Conservation (phyloP, 176 grass and related monocot genomes). For the Avena sativa region DNA sequence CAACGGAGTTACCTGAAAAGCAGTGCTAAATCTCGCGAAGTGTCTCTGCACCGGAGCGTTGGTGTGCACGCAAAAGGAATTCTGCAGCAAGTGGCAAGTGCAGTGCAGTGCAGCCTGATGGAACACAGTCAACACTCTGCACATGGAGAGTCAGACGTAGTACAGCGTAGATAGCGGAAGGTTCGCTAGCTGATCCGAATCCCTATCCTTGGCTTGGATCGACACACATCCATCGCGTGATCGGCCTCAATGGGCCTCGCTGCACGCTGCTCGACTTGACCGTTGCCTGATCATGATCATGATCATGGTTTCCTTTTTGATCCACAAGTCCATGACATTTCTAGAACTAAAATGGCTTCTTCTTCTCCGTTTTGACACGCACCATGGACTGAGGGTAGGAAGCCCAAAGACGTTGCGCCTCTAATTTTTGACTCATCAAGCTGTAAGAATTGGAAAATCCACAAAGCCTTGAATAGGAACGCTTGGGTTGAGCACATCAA, state of each 20-base stretch:
- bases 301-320: background rate
- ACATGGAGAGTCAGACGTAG: background rate
- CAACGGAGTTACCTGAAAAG: background rate
- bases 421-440: too few relatives aligned
- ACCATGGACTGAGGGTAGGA: too few relatives aligned
- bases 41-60: background rate
- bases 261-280: background rate
- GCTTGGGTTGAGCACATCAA: too few relatives aligned
- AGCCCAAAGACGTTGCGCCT: too few relatives aligned
- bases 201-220: background rate
- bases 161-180: background rate
- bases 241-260: background rate
- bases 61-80: background rate
- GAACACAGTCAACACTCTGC: background rate
- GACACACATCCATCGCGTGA: background rate
- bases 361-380: too few relatives aligned
- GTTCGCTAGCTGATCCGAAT: background rate
- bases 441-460: too few relatives aligned
- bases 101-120: background rate
- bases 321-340: background rate
- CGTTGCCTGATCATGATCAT: background rate
- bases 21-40: background rate
- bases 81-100: background rate
- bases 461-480: too few relatives aligned
- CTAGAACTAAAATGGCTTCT: background rate